Conservation (phyloP, 1,284 basidiomycete genomes). For the Flammula alnicola region DNA sequence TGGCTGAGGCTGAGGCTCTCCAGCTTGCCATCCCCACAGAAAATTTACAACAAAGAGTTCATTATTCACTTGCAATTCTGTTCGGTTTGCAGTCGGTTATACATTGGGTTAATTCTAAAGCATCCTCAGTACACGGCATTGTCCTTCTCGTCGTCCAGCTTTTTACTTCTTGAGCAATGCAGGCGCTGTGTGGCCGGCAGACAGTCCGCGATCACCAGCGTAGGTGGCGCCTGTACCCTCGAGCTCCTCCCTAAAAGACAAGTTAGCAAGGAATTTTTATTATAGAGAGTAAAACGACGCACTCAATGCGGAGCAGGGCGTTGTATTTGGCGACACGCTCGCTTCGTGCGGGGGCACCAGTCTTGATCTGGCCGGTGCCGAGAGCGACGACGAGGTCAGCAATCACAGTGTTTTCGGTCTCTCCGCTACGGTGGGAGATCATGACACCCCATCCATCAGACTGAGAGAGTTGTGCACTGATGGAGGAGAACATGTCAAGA, state of each 20-base stretch:
- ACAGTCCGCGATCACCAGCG: slow-evolving; percentile 82
- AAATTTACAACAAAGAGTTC: no score
- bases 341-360: slow-evolving; percentile 92
- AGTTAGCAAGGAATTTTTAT: slow-evolving; percentile 20
- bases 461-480: slow-evolving; percentile 92
- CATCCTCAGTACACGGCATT: no score
- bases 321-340: slow-evolving; percentile 97
- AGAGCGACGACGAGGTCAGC: slow-evolving; percentile 97
- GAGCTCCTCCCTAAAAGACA: slow-evolving; percentile 73
- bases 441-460: slow-evolving; percentile 99
- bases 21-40: no score
- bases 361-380: slow-evolving; percentile 96
- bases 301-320: slow-evolving; percentile 89
- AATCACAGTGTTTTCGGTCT: slow-evolving; percentile 96
- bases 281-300: slow-evolving; percentile 35
- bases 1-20: no score
- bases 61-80: no score
- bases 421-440: slow-evolving; percentile 99
- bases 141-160: no score
- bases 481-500: slow-evolving; percentile 11
- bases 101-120: no score
- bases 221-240: slow-evolving; percentile 62
- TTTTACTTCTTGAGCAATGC: slow-evolving; percentile 75
- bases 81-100: no score
- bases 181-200: slow-evolving; percentile 75